These are phyloP conservation scores for Ophiostoma sp. DNA, from an alignment of 2,329 filamentous ascomycete species.

Conservation along the genomic window DNA sequence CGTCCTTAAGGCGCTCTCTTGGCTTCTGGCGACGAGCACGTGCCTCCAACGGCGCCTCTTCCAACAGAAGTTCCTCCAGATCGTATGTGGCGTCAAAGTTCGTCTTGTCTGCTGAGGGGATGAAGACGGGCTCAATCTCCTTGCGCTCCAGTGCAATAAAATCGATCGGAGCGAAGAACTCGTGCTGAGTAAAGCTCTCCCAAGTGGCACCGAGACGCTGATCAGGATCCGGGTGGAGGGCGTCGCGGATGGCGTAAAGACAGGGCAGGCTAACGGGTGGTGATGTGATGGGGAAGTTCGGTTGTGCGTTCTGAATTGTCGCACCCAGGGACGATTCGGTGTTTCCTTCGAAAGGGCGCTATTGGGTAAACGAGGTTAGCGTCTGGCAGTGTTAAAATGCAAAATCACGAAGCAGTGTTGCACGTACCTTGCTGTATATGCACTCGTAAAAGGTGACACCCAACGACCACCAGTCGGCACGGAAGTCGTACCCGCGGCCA, in stretches of 20 bases:
- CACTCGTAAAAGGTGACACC: conserved; percentile 99
- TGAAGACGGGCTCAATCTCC: conserved; percentile 85
- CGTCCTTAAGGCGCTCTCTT: conserved; percentile 84
- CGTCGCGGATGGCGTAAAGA: conserved; percentile 80
- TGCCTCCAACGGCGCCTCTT: conserved; percentile 93
- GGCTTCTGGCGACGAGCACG: conserved; percentile 91
- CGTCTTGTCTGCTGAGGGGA: conserved; percentile 93
- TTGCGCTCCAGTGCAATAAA: conserved; percentile 84
- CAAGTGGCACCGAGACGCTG: conserved; percentile 85
- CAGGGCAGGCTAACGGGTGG: conserved; percentile 87
- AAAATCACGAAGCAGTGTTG: neutral
- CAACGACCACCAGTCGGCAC: conserved; percentile 98
- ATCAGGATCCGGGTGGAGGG: conserved; percentile 76
- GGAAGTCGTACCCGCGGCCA: conserved; percentile 82
- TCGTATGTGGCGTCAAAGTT: conserved; percentile 99
- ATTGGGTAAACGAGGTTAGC: neutral
- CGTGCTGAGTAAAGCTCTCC: conserved; percentile 80
- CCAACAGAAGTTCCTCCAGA: conserved; percentile 85
- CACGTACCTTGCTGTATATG: conserved; percentile 91
- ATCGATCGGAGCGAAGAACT: conserved; percentile 85
- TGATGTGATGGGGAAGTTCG: conserved; percentile 87
- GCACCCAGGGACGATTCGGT: conserved; percentile 78
- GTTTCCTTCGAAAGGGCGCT: conserved; percentile 87
- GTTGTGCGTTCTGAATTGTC: conserved; percentile 77
- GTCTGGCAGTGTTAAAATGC: conserved; percentile 40